Evolutionary conservation across 176 grass and related monocot genomes (phyloP).

Genomic region (Otatea glauca): DNA sequence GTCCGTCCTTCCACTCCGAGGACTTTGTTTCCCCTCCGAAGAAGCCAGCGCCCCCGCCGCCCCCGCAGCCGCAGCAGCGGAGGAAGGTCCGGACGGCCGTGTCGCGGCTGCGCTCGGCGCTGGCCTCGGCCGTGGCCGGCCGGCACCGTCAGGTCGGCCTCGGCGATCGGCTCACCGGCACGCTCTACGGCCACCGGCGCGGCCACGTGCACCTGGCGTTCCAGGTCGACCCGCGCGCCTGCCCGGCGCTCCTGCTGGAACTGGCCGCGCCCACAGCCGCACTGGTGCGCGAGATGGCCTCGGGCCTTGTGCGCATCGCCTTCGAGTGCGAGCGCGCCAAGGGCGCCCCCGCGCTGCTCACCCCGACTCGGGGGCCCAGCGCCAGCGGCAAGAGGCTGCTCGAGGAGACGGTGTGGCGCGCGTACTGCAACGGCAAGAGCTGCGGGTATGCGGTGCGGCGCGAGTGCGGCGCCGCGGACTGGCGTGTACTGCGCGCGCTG

Average conservation of each 20-base stretch:
- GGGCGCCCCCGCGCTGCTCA: neutral
- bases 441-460: constrained; percentile 84
- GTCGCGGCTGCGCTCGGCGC: constrained; percentile 55
- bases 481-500: constrained; percentile 72
- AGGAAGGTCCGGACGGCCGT: constrained; percentile 57
- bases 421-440: constrained; percentile 84
- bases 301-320: constrained; percentile 86
- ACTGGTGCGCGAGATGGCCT: constrained; percentile 85
- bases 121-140: constrained; percentile 59
- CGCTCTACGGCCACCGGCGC: constrained; percentile 77
- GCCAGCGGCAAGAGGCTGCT: constrained; percentile 46
- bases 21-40: constrained; percentile 46
- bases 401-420: constrained; percentile 85
- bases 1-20: constrained; percentile 60
- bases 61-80: neutral
- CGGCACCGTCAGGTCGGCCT: constrained; percentile 62
- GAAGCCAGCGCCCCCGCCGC: neutral
- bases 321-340: constrained; percentile 76
- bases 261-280: constrained; percentile 70
- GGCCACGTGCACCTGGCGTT: constrained; percentile 80
- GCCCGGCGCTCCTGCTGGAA: constrained; percentile 76
- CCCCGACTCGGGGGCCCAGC: neutral
- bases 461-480: constrained; percentile 67
- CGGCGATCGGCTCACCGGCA: constrained; percentile 70
- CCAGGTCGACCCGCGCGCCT: constrained; percentile 70